These are phyloP conservation scores for Verticillium zaregamsianum DNA, from an alignment of 2,329 filamentous ascomycete species.

Conservation along the genomic window DNA sequence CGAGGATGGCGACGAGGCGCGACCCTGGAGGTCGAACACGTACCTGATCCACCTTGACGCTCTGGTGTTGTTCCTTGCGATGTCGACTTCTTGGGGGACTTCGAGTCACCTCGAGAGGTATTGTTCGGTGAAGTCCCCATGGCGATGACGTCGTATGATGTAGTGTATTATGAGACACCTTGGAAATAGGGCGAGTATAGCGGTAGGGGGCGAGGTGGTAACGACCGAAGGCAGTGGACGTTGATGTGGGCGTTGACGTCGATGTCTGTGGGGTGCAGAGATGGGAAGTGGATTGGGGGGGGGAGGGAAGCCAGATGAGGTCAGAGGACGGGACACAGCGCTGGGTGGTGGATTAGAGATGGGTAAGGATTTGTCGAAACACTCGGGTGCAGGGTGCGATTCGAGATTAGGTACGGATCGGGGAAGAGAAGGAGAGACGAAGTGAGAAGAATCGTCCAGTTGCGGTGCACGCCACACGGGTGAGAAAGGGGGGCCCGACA, in stretches of 20 bases:
- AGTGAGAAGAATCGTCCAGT: background rate
- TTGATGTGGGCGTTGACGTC: conserved; percentile 18
- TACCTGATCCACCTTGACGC: conserved; percentile 33
- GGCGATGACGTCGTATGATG: conserved; percentile 41
- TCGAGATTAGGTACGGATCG: conserved; percentile 8
- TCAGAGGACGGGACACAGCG: conserved; percentile 25
- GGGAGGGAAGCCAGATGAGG: conserved; percentile 30
- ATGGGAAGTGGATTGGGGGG: conserved; percentile 16
- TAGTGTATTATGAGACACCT: conserved; percentile 3
- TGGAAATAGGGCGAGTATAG: conserved; percentile 21
- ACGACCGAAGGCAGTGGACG: background rate
- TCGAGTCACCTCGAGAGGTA: conserved; percentile 37
- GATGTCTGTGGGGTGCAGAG: conserved; percentile 20
- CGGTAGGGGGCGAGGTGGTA: conserved; percentile 14
- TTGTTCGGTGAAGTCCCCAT: conserved; percentile 42
- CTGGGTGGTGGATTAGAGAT: background rate
- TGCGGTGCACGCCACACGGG: background rate
- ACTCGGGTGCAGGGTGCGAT: background rate
- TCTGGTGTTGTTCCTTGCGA: conserved; percentile 32
- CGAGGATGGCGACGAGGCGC: conserved; percentile 11
- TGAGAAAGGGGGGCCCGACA: background rate
- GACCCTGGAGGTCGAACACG: conserved; percentile 11
- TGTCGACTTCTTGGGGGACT: conserved; percentile 41
- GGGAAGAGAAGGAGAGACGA: conserved; percentile 2
- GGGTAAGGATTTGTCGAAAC: background rate